Evolutionary conservation across 2,329 filamentous ascomycete genomes (phyloP), one percentile per base, ranked within the genome.

Genomic region (Pseudogymnoascus sp.): DNA sequence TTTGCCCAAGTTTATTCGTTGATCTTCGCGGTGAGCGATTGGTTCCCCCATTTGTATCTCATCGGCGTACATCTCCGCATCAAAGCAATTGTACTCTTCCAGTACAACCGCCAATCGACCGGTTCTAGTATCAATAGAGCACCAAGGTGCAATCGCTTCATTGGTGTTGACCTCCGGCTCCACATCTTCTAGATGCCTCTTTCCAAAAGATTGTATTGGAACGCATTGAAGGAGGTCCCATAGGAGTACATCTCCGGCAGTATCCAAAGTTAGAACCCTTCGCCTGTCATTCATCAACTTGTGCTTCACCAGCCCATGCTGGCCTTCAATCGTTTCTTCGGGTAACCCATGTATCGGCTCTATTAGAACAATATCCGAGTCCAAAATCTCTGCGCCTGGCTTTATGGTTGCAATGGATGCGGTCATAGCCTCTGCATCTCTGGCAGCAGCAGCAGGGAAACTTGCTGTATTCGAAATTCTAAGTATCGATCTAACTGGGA

Each of bases 11-110:
- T 96, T 97, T 74, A 97, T 96, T 77, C 94, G 85, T 76, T 97
- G 93, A 69, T 99, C 94, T 69, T 97, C 93, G 62, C 88, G 82
- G 71, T 96, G 96, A 10, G 92, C 87, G 15, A 89, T 79, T n/a
- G 84, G 79, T 65, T 91, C 87, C 9, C 88, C 82, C 61, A 93
- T 68, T 40, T 86, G 80, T 36, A 95, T 78, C 74, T 97, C 92
- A 72, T 99, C 94, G 0, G 92, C 93, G 72, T 99, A 99, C 74
- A 96, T 89, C 71, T 99, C 94, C 13, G 92, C 94, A 74, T 99
- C 94, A 69, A 99, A 99, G 73, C 92, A 97, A 68, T 95, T 95
- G 70, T 94, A 95, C 40, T 92, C 90, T 71, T 99, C 94, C 15
- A 99, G 75, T 15, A 95, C 87, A 2, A 97, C 93, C 1, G 92